Evolutionary conservation across 2,329 filamentous ascomycete genomes (phyloP).

Genomic region (Colletotrichum theobromicola): DNA sequence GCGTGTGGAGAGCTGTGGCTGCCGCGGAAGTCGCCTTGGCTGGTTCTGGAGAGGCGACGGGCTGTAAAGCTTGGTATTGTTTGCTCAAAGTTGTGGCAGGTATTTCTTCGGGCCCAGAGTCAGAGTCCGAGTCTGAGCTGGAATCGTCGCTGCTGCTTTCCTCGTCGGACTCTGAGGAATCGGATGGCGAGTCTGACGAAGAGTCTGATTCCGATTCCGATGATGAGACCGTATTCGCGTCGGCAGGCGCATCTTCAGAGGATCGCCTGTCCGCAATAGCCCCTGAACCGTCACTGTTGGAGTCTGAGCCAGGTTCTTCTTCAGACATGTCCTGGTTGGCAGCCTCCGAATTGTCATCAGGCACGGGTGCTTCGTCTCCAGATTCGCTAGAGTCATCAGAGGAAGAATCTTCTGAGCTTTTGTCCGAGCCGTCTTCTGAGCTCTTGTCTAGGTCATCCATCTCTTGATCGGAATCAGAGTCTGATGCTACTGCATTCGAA

Average conservation of each 20-base stretch:
- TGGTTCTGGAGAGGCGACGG: neutral
- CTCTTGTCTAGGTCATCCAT: neutral
- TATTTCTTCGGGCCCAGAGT: slow-evolving; percentile 38
- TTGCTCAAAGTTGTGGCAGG: slow-evolving; percentile 33
- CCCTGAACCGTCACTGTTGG: slow-evolving; percentile 10
- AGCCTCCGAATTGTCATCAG: neutral
- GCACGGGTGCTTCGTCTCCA: neutral
- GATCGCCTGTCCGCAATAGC: neutral
- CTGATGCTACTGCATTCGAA: neutral
- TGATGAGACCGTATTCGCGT: neutral
- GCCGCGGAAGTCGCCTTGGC: neutral
- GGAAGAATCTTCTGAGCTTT: neutral
- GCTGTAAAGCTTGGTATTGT: neutral
- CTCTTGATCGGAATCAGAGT: neutral
- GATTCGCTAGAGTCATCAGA: neutral
- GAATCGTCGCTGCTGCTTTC: slow-evolving; percentile 23
- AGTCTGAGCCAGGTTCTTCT: slow-evolving; percentile 13
- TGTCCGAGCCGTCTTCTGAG: neutral
- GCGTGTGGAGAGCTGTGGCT: slow-evolving; percentile 5
- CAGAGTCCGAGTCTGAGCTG: slow-evolving; percentile 21
- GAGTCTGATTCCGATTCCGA: neutral
- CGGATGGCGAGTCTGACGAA: slow-evolving; percentile 7
- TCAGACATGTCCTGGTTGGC: neutral
- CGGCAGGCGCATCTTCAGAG: neutral
- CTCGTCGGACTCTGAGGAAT: neutral